A percentile compares a stretch with the other conserved stretches of the same genome.
These are phyloP conservation scores for Trypanosoma congolense DNA, from an alignment of 208 protist genomes.

Conservation along the genomic window DNA sequence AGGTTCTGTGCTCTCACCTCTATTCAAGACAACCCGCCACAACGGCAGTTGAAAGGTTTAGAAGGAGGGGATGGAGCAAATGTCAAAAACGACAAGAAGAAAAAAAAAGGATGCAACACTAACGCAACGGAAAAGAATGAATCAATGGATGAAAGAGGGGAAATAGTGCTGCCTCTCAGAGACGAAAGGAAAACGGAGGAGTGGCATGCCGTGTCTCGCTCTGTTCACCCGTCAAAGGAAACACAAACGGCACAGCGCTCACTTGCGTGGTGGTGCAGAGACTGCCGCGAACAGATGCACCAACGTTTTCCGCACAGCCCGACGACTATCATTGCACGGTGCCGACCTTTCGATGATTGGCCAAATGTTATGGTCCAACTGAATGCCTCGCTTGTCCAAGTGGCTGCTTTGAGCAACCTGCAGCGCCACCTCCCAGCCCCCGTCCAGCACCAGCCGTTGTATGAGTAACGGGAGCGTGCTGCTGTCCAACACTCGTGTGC, in stretches of 20 bases:
- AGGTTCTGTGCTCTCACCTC: no score
- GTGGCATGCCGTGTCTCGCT: neutral
- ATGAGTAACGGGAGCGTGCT: conserved; percentile 64
- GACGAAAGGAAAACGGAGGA: no score
- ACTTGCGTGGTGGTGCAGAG: no score
- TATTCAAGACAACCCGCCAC: no score
- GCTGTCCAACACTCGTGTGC: conserved; percentile 58
- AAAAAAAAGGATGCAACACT: no score
- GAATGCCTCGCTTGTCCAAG: conserved; percentile 43
- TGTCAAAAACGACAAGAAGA: no score
- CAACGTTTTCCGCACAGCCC: conserved; percentile 29
- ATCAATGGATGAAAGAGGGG: conserved; percentile 1
- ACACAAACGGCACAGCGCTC: no score
- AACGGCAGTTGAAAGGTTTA: no score
- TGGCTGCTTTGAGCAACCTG: conserved; percentile 40
- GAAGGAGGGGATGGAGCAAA: no score
- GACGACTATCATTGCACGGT: conserved; percentile 34
- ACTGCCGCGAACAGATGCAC: conserved; percentile 18
- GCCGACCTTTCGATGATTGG: conserved; percentile 45
- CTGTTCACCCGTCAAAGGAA: neutral
- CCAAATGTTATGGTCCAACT: conserved; percentile 59
- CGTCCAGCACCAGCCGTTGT: conserved; percentile 42
- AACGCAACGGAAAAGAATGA: conserved; percentile 2
- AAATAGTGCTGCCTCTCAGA: conserved; percentile 1
- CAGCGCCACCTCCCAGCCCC: conserved; percentile 60